Conservation (phyloP, 306 rosid genomes). For the Sicyos baderoa region DNA sequence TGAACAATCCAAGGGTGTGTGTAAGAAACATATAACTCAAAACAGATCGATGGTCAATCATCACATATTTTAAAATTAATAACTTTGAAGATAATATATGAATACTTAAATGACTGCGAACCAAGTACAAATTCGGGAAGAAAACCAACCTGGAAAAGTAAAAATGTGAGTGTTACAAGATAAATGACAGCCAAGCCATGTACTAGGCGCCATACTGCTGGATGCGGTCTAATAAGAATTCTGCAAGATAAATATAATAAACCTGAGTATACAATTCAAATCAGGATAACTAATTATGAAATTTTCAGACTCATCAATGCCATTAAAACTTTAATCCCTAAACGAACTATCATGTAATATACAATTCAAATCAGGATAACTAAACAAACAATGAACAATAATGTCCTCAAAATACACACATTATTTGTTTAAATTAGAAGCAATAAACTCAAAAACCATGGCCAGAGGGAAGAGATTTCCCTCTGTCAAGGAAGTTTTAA, state of each 20-base stretch:
- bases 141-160: conserved; percentile 76
- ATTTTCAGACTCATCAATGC: background rate
- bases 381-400: background rate
- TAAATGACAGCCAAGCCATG: conserved; percentile 98
- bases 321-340: background rate
- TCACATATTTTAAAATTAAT: background rate
- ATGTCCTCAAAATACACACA: conserved; percentile 4
- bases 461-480: background rate
- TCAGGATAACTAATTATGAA: too few relatives aligned
- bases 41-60: background rate
- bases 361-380: background rate
- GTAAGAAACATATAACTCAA: background rate
- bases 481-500: background rate
- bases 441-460: background rate
- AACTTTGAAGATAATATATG: background rate
- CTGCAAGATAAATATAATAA: conserved; percentile 34
- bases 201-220: conserved; percentile 96
- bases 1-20: background rate
- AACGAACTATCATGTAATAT: background rate
- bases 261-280: background rate
- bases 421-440: background rate
- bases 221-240: conserved; percentile 96
- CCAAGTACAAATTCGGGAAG: background rate
- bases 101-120: background rate
- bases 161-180: conserved; percentile 86